Percentiles rank a stretch among this genome's conserved stretches.
These are phyloP conservation scores for Xylaria sp. DNA, from an alignment of 2,329 filamentous ascomycete species.

Conservation along the genomic window DNA sequence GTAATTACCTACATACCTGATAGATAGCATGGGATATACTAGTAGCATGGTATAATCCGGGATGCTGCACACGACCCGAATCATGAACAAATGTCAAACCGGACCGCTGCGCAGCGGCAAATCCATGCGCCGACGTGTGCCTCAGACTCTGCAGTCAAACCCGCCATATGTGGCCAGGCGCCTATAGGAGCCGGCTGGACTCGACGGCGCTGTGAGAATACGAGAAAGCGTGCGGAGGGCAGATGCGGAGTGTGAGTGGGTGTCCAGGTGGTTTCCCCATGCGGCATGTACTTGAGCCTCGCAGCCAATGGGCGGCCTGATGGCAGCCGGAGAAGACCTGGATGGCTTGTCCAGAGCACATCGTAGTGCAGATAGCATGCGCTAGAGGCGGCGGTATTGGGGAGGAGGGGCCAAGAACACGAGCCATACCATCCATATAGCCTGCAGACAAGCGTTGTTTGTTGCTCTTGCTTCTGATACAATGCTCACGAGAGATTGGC, in stretches of 20 bases:
- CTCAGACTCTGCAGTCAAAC: constrained; percentile 26
- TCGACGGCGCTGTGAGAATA: constrained; percentile 28
- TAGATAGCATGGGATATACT: not conserved
- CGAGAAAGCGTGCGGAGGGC: constrained; percentile 36
- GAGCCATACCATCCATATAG: constrained; percentile 19
- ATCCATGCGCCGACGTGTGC: constrained; percentile 19
- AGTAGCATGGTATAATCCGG: not conserved
- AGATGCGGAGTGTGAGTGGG: constrained; percentile 30
- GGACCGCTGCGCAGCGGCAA: constrained; percentile 6
- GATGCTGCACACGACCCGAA: not conserved
- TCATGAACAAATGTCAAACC: not conserved
- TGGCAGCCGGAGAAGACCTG: constrained; percentile 27
- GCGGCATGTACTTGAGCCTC: constrained; percentile 42
- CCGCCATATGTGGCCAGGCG: not conserved
- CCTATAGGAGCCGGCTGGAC: constrained; percentile 10
- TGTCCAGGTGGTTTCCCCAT: constrained; percentile 45
- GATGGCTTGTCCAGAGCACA: not conserved
- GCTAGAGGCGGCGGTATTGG: constrained; percentile 26
- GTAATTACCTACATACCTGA: not conserved
- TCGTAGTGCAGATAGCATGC: not conserved
- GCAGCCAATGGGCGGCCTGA: constrained; percentile 39
- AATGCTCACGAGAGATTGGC: not conserved
- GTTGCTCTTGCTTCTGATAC: not conserved
- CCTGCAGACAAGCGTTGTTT: not conserved
- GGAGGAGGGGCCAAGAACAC: constrained; percentile 24